Conservation (phyloP, 805 yeast species). For the Cyberlindnera bimundalis region DNA sequence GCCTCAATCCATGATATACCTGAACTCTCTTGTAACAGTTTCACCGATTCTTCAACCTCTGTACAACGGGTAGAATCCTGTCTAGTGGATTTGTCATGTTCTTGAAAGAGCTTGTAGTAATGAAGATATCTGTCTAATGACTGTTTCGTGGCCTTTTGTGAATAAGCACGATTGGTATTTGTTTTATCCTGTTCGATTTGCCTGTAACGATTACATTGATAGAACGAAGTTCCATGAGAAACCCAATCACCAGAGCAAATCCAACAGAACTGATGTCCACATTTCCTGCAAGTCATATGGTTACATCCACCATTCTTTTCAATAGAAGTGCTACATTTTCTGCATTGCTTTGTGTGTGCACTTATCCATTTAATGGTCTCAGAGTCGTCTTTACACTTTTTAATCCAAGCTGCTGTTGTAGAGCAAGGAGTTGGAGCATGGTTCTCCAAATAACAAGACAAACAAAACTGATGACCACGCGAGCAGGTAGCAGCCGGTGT, state of each 20-base stretch:
- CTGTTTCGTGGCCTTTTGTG: constrained; percentile 37
- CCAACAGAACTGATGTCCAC: constrained; percentile 89
- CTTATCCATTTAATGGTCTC: constrained; percentile 87
- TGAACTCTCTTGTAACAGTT: constrained; percentile 56
- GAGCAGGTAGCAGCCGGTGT: constrained; percentile 72
- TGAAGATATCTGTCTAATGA: constrained; percentile 66
- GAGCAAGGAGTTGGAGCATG: constrained; percentile 86
- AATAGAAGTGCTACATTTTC: constrained; percentile 72
- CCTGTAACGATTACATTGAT: constrained; percentile 60
- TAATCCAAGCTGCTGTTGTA: constrained; percentile 66
- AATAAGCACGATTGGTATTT: constrained; percentile 19
- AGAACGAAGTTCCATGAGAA: constrained; percentile 59
- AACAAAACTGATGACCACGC: constrained; percentile 71
- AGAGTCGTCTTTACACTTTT: constrained; percentile 79
- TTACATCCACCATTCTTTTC: constrained; percentile 97
- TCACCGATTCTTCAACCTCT: constrained; percentile 62
- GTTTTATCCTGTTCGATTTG: constrained; percentile 29
- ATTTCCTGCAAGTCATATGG: constrained; percentile 86
- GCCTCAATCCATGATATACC: constrained; percentile 84
- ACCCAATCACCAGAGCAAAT: constrained; percentile 78
- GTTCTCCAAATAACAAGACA: constrained; percentile 66
- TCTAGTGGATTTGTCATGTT: constrained; percentile 72
- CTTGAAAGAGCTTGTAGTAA: constrained; percentile 68
- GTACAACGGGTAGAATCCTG: constrained; percentile 64
- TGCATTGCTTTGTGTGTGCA: constrained; percentile 82